These are phyloP conservation scores for Massariosphaeria phaeospora DNA, from an alignment of 495 filamentous ascomycete genomes.

Conservation along the genomic window DNA sequence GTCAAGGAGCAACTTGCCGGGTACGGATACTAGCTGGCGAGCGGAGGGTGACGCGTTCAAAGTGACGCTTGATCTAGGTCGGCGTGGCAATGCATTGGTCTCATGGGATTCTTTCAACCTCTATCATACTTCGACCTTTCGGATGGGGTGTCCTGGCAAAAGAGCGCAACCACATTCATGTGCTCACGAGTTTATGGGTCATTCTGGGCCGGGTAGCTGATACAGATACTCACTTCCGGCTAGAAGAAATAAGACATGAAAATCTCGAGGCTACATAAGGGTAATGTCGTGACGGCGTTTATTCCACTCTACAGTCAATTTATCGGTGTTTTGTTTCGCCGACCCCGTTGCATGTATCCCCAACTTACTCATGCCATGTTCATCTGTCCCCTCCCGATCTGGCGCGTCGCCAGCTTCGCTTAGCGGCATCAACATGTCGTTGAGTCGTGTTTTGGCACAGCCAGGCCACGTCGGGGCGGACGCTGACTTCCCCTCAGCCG, in stretches of 20 bases:
- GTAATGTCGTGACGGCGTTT: background rate
- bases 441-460: no score
- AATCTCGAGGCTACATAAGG: constrained; percentile 21
- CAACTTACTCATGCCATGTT: no score
- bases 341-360: no score
- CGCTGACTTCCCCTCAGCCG: no score
- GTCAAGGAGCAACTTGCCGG: constrained; percentile 64
- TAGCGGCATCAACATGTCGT: no score
- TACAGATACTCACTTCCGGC: constrained; percentile 19
- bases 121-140: constrained; percentile 23
- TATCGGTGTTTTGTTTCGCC: no score
- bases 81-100: constrained; percentile 30
- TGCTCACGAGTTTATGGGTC: constrained; percentile 28
- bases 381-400: no score
- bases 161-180: constrained; percentile 19
- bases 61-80: constrained; percentile 18
- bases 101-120: constrained; percentile 26
- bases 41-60: constrained; percentile 3
- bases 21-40: constrained; percentile 60
- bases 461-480: no score
- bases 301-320: no score
- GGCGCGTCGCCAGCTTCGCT: no score
- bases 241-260: constrained; percentile 28
- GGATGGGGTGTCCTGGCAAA: constrained; percentile 25
- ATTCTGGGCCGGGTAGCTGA: constrained; percentile 28